These are phyloP conservation scores for Neodidymelliopsis sp. DNA, from an alignment of 2,329 filamentous ascomycete species.

Conservation along the genomic window DNA sequence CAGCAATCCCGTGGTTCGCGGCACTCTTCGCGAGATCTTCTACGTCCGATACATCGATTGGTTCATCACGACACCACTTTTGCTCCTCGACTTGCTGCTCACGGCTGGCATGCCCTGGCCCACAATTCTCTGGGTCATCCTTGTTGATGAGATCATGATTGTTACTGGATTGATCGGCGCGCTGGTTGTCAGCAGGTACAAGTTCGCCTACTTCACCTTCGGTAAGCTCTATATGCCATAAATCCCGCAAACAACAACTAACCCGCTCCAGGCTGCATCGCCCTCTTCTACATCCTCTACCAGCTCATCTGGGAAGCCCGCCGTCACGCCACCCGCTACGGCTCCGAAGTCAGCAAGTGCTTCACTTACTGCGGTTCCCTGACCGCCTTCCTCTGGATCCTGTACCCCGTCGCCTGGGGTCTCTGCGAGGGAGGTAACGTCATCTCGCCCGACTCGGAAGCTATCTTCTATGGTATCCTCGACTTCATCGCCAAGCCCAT, in stretches of 20 bases:
- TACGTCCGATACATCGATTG: slow-evolving; percentile 73
- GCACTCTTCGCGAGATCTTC: slow-evolving; percentile 68
- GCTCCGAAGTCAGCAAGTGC: slow-evolving; percentile 59
- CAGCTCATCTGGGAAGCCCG: slow-evolving; percentile 65
- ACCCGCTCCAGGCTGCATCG: slow-evolving; percentile 42
- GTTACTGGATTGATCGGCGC: slow-evolving; percentile 72
- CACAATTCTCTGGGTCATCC: slow-evolving; percentile 67
- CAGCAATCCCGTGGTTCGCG: slow-evolving; percentile 54
- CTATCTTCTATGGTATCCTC: slow-evolving; percentile 72
- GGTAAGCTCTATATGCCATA: slow-evolving; percentile 31
- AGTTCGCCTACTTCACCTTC: slow-evolving; percentile 72
- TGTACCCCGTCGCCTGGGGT: slow-evolving; percentile 70
- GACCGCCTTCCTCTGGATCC: slow-evolving; percentile 68
- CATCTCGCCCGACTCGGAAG: slow-evolving; percentile 71
- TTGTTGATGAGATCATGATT: slow-evolving; percentile 72
- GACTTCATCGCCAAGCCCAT: slow-evolving; percentile 71
- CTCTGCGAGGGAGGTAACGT: slow-evolving; percentile 70
- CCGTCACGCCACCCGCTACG: slow-evolving; percentile 63
- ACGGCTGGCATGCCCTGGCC: slow-evolving; percentile 71
- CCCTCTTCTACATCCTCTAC: slow-evolving; percentile 68
- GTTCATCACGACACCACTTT: slow-evolving; percentile 69
- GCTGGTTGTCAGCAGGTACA: slow-evolving; percentile 68
- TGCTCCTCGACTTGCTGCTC: slow-evolving; percentile 68
- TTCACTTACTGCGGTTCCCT: slow-evolving; percentile 66
- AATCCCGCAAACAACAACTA: neutral